These are phyloP conservation scores for Lachancea thermotolerans DNA, from an alignment of 805 yeast genomes.

Conservation along the genomic window DNA sequence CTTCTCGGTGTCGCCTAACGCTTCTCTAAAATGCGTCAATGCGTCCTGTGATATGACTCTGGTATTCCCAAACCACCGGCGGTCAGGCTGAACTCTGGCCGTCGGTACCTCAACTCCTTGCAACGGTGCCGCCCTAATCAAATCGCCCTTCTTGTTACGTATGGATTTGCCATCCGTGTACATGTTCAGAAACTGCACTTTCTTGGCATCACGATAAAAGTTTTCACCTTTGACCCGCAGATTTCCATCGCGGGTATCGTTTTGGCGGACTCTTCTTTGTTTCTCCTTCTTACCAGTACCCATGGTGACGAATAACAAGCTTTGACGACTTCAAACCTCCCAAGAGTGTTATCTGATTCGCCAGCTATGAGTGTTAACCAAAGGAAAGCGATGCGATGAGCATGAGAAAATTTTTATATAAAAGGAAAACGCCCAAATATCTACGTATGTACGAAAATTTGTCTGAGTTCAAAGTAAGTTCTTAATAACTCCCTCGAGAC, in stretches of 20 bases:
- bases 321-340: neutral
- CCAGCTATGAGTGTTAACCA: neutral
- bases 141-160: constrained; percentile 81
- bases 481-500: constrained; percentile 40
- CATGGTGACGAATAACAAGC: constrained; percentile 40
- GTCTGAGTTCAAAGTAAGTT: constrained; percentile 39
- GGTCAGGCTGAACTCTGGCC: constrained; percentile 92
- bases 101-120: constrained; percentile 83
- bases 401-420: constrained; percentile 5
- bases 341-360: neutral
- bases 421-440: neutral
- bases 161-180: constrained; percentile 86
- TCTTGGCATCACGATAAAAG: constrained; percentile 90
- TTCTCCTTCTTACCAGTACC: constrained; percentile 92
- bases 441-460: constrained; percentile 6
- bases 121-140: constrained; percentile 77
- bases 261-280: constrained; percentile 76
- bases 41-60: constrained; percentile 98
- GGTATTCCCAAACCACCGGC: constrained; percentile 97
- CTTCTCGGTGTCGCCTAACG: constrained; percentile 76
- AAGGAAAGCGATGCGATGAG: constrained; percentile 21
- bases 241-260: constrained; percentile 79
- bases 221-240: constrained; percentile 94
- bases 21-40: constrained; percentile 85
- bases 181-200: constrained; percentile 85